These are phyloP conservation scores for Eucalyptus globulus DNA, from an alignment of 345 rosid species.

Conservation along the genomic window DNA sequence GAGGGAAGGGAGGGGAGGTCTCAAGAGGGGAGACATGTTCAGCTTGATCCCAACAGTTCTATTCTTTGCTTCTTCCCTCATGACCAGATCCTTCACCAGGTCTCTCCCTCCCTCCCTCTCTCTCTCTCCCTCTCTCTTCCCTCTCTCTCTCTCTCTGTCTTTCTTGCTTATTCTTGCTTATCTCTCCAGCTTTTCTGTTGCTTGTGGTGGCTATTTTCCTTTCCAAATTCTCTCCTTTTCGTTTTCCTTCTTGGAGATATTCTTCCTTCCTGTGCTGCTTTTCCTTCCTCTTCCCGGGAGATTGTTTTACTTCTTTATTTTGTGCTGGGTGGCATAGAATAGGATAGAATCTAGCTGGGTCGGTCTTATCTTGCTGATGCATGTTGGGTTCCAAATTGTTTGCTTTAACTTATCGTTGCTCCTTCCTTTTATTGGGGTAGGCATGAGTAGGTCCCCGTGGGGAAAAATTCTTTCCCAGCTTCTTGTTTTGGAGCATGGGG, in stretches of 20 bases:
- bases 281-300: not conserved
- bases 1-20: not conserved
- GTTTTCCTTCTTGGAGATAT: not conserved
- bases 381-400: conserved; percentile 7
- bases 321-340: not conserved
- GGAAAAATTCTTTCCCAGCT: not conserved
- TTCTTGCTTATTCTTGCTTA: not conserved
- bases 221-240: not conserved
- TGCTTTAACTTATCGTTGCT: not conserved
- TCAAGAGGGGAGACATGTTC: conserved; percentile 37
- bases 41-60: conserved; percentile 26
- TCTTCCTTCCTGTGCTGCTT: not conserved
- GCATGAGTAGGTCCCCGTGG: not conserved
- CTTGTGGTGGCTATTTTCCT: not conserved
- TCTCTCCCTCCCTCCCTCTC: not conserved
- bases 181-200: not conserved
- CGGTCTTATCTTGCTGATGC: conserved; percentile 1
- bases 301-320: not conserved
- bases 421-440: not conserved
- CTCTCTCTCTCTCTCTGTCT: not conserved
- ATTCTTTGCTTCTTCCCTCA: conserved; percentile 10
- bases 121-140: not conserved
- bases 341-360: not conserved
- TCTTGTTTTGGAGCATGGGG: not conserved
- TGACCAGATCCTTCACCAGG: conserved; percentile 16